Base-by-base conservation (phyloP, 768 basidiomycete genomes). In the Podaxis sp. region DNA sequence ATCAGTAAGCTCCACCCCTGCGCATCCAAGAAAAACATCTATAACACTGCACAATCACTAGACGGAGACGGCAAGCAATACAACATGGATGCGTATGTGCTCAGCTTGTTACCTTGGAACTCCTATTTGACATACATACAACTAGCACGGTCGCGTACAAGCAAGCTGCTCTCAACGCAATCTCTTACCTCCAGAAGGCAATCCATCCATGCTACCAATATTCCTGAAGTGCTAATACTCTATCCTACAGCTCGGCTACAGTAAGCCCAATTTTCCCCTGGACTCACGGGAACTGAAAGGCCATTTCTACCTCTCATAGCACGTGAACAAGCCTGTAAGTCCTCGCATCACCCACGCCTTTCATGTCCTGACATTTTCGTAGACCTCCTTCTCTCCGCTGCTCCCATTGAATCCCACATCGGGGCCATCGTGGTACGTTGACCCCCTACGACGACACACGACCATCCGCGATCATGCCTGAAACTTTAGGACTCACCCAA, bases 21-120 rank as follows among this genome's bases (percentile, higher is more conserved):
- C 21, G 44, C 1, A 27, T 32, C 1, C 25, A 25, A 13, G 27
- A 6, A 10, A 10, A 5, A 44, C 2, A 13, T 42, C 14, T 3
- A 21, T 51, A 63, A 57, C 13, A 9, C 46, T 40, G 35, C 7
- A 5, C 59, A 50, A 62, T 9, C 23, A 53, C 60, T 52, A 88
- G 87, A 89, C 53, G 89, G 89, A 1, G 82, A 86, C 65, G 88
- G 89, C 10, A 86, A 81, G 62, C 89, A 90, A 70, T 88, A 89
- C 71, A 79, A 85, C 67, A 91, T 91, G 89, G 86, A 89, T 65
- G 85, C 88, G 81, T 89, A 70, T 66, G 82, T 27, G 11, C 27
- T 21, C 16, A n/a, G 5, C 11, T n/a, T 5, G 4, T 21, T 21
- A 11, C 14, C 7, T 13, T 9, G 14, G 5, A 21, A 2, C 32